Conservation (phyloP, 2,329 filamentous ascomycete genomes). For the Alternaria metachromatica region DNA sequence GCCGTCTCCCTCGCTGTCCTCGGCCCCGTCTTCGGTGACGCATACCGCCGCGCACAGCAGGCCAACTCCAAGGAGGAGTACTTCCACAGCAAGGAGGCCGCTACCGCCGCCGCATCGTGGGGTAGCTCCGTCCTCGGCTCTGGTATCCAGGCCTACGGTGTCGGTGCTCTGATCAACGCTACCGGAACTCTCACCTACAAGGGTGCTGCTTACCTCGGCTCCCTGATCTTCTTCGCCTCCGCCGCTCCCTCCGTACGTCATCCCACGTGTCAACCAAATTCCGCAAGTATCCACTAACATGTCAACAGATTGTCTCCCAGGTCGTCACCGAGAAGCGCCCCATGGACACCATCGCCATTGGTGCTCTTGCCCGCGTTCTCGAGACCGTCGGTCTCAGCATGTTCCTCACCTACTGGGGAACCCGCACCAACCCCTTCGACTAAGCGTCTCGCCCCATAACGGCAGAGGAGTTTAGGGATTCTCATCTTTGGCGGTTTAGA, state of each 20-base stretch:
- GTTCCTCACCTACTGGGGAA: slow-evolving; percentile 98
- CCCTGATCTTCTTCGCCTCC: slow-evolving; percentile 88
- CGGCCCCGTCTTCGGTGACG: slow-evolving; percentile 88
- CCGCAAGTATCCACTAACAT: slow-evolving; percentile 24
- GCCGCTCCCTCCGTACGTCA: slow-evolving; percentile 81
- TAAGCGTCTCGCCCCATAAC: slow-evolving; percentile 54
- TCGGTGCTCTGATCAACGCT: slow-evolving; percentile 85
- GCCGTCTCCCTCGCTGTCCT: slow-evolving; percentile 86
- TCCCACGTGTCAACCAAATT: neutral
- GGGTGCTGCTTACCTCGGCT: slow-evolving; percentile 92
- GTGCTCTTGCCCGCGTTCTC: slow-evolving; percentile 80
- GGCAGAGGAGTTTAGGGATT: slow-evolving; percentile 29
- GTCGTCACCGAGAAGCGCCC: slow-evolving; percentile 91
- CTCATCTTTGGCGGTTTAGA: slow-evolving; percentile 35
- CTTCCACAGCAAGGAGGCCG: slow-evolving; percentile 89
- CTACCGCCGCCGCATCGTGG: slow-evolving; percentile 85
- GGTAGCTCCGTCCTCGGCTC: slow-evolving; percentile 89
- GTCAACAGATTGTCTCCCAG: slow-evolving; percentile 77
- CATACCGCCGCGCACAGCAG: slow-evolving; percentile 89
- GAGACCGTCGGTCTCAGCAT: slow-evolving; percentile 92
- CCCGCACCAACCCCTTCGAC: slow-evolving; percentile 89
- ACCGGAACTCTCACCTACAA: slow-evolving; percentile 96
- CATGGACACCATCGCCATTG: slow-evolving; percentile 86
- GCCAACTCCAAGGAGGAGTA: slow-evolving; percentile 98
- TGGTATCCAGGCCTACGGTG: slow-evolving; percentile 86